These are phyloP conservation scores for Phytophthora litchii DNA, from an alignment of 352 stramenopile species.

Conservation along the genomic window DNA sequence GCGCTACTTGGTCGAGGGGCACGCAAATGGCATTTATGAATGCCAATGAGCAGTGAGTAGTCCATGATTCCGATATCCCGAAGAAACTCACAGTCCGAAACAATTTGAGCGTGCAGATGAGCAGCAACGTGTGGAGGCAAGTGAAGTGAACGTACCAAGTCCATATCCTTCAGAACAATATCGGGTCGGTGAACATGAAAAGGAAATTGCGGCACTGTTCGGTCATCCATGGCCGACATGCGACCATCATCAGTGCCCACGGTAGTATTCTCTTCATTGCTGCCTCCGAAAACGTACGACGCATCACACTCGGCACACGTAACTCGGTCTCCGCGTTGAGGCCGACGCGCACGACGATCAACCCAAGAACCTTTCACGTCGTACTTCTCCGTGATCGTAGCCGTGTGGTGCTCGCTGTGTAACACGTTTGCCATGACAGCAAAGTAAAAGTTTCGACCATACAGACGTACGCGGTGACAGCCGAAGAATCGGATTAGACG, in stretches of 20 bases:
- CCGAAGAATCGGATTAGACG: constrained; percentile 88
- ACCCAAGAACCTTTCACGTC: constrained; percentile 83
- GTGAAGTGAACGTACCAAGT: constrained; percentile 53
- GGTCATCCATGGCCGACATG: constrained; percentile 13
- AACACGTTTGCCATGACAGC: constrained; percentile 84
- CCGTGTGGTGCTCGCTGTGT: constrained; percentile 58
- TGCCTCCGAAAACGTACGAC: constrained; percentile 48
- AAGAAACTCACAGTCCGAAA: constrained; percentile 68
- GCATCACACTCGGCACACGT: constrained; percentile 75
- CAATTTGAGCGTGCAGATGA: constrained; percentile 55
- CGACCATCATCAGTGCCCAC: constrained; percentile 10
- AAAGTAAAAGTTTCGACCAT: constrained; percentile 84
- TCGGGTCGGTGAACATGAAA: constrained; percentile 68
- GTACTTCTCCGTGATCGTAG: constrained; percentile 75
- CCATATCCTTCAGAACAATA: constrained; percentile 75
- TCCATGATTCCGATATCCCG: constrained; percentile 80
- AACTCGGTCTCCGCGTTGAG: constrained; percentile 56
- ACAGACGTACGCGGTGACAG: constrained; percentile 80
- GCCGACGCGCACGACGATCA: constrained; percentile 55
- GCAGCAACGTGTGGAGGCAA: constrained; percentile 37
- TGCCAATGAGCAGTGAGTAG: constrained; percentile 73
- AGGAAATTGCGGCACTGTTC: constrained; percentile 21
- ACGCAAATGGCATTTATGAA: constrained; percentile 66
- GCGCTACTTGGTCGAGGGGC: constrained; percentile 13
- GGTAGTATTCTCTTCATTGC: constrained; percentile 32